Evolutionary conservation across 768 basidiomycete genomes (phyloP).

Genomic region (Lactarius tabidus): DNA sequence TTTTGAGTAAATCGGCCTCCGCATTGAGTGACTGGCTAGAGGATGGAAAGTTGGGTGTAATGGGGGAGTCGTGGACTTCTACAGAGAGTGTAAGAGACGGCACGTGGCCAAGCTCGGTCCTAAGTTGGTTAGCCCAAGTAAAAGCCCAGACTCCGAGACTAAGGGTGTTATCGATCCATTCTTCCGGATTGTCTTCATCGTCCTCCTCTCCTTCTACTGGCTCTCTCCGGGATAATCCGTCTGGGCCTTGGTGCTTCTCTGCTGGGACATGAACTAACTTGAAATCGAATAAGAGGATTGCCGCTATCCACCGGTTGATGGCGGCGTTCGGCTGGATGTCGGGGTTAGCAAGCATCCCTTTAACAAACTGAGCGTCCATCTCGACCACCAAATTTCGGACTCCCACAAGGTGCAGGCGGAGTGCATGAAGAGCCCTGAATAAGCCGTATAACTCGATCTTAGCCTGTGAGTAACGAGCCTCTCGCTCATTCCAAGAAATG

Average conservation of each 20-base stretch:
- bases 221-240: slow-evolving; percentile 31
- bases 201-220: background rate
- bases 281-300: slow-evolving; percentile 38
- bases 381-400: slow-evolving; percentile 30
- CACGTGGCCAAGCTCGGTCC: too few relatives aligned
- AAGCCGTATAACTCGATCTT: too few relatives aligned
- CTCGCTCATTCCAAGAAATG: too few relatives aligned
- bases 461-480: too few relatives aligned
- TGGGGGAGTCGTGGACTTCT: too few relatives aligned
- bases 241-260: slow-evolving; percentile 27
- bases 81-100: too few relatives aligned
- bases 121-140: too few relatives aligned
- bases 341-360: slow-evolving; percentile 40
- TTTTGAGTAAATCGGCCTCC: too few relatives aligned
- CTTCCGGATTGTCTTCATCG: background rate
- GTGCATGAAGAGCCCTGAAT: background rate
- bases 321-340: slow-evolving; percentile 37
- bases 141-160: background rate
- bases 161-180: too few relatives aligned
- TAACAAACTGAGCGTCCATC: slow-evolving; percentile 39
- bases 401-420: slow-evolving; percentile 30
- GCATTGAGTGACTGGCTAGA: too few relatives aligned
- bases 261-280: slow-evolving; percentile 37
- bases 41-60: too few relatives aligned
- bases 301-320: slow-evolving; percentile 42